These are phyloP conservation scores for Phylloporus arenicola DNA, from an alignment of 768 basidiomycete species.

Conservation along the genomic window DNA sequence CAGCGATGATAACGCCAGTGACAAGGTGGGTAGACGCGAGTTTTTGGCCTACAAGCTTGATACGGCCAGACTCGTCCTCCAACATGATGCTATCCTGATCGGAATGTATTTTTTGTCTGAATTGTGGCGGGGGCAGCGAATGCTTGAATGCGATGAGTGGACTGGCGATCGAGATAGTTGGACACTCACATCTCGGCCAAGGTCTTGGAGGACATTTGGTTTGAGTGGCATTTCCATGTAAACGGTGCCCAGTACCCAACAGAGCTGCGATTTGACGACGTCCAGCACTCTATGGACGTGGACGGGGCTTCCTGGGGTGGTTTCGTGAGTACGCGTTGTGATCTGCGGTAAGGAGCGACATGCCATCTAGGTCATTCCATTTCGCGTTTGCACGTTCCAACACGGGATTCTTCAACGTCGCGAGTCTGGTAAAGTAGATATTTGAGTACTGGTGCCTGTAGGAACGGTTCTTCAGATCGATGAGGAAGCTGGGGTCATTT, in stretches of 20 bases:
- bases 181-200: slow-evolving; percentile 80
- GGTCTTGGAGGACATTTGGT: slow-evolving; percentile 94
- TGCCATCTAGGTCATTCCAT: slow-evolving; percentile 48
- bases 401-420: slow-evolving; percentile 43
- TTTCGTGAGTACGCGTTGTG: slow-evolving; percentile 5
- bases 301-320: slow-evolving; percentile 52
- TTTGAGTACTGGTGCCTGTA: slow-evolving; percentile 71
- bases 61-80: slow-evolving; percentile 94
- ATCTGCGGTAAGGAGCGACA: slow-evolving; percentile 3
- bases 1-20: slow-evolving; percentile 88
- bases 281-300: slow-evolving; percentile 83
- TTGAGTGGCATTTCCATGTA: slow-evolving; percentile 99
- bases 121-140: slow-evolving; percentile 82
- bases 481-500: slow-evolving; percentile 37
- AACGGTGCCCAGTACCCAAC: slow-evolving; percentile 90
- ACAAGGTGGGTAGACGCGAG: slow-evolving; percentile 62
- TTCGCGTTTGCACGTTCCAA: slow-evolving; percentile 42
- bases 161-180: slow-evolving; percentile 4
- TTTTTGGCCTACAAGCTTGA: slow-evolving; percentile 75
- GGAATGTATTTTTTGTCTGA: slow-evolving; percentile 68
- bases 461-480: slow-evolving; percentile 41
- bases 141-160: slow-evolving; percentile 46
- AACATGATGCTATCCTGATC: slow-evolving; percentile 77
- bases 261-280: slow-evolving; percentile 76
- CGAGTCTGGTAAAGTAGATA: slow-evolving; percentile 61